phyloP scores from a whole-genome alignment of 306 rosid species.

The Sicyos edulis region DNA sequence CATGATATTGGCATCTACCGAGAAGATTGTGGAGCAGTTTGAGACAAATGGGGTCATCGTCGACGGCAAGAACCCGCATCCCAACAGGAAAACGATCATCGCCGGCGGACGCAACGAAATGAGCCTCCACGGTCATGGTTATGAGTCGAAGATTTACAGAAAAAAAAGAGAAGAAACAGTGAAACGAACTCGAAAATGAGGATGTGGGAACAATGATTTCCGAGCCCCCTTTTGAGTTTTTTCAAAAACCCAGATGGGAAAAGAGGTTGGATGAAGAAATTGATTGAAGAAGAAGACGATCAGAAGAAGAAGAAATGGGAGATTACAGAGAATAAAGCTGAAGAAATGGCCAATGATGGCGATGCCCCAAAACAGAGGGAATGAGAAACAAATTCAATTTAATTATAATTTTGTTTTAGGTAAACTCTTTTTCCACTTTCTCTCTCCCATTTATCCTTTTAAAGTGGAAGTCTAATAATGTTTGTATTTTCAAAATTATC shows the following conservation, averaged over 20 bases:
- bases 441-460: conserved; percentile 19
- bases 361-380: conserved; percentile 35
- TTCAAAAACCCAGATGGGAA: conserved; percentile 25
- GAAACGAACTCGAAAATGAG: conserved; percentile 29
- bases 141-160: conserved; percentile 25
- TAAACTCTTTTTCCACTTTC: conserved; percentile 30
- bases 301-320: conserved; percentile 7
- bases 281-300: background rate
- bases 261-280: conserved; percentile 17
- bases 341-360: conserved; percentile 46
- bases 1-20: conserved; percentile 68
- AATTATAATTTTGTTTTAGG: conserved; percentile 16
- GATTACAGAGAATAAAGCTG: conserved; percentile 39
- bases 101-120: conserved; percentile 26
- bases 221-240: conserved; percentile 10
- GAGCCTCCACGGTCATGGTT: conserved; percentile 46
- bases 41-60: conserved; percentile 65
- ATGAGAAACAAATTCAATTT: conserved; percentile 32
- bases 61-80: conserved; percentile 85
- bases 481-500: too few relatives aligned
- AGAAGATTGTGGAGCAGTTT: conserved; percentile 57
- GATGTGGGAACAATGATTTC: conserved; percentile 19
- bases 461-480: too few relatives aligned
- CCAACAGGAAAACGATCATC: conserved; percentile 64
- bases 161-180: conserved; percentile 24